A percentile compares a stretch with the other conserved stretches of the same genome.
Evolutionary conservation across 371 early-diverging fungal genomes (phyloP).

Genomic region (Synchytrium microbalum): DNA sequence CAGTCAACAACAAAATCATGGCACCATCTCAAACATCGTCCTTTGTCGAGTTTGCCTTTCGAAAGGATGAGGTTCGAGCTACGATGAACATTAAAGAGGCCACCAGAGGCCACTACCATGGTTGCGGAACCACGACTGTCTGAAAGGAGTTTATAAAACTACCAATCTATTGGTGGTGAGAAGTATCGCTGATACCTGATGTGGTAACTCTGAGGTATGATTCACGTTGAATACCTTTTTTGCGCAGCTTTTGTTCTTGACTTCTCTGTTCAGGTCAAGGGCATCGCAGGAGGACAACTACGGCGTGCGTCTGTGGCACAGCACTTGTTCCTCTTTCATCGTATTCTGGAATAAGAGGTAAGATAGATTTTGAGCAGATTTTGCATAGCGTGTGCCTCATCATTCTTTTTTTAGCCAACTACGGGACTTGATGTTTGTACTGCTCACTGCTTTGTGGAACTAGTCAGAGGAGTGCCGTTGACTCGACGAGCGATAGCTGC

Average conservation of each 20-base stretch:
- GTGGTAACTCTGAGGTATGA: slow-evolving; percentile 67
- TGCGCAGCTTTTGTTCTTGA: too few relatives aligned
- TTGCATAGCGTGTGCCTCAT: slow-evolving; percentile 4
- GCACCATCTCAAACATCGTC: slow-evolving; percentile 5
- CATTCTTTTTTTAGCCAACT: neutral
- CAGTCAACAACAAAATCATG: slow-evolving; percentile 12
- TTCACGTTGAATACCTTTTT: too few relatives aligned
- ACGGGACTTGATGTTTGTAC: slow-evolving; percentile 18
- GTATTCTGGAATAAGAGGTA: neutral
- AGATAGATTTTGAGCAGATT: neutral
- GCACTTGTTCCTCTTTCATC: slow-evolving; percentile 1
- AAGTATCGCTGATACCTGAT: slow-evolving; percentile 55
- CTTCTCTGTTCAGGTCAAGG: too few relatives aligned
- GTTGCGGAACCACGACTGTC: slow-evolving; percentile 72
- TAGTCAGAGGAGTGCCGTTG: slow-evolving; percentile 16
- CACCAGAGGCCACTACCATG: slow-evolving; percentile 71
- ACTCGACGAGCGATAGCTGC: slow-evolving; percentile 18
- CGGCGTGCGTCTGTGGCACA: slow-evolving; percentile 52
- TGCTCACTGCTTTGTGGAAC: slow-evolving; percentile 16
- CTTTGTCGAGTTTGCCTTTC: neutral
- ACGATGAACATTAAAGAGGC: slow-evolving; percentile 77
- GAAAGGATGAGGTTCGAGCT: neutral
- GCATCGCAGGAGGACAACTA: slow-evolving; percentile 87
- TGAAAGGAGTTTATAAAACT: slow-evolving; percentile 59
- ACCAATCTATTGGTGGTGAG: slow-evolving; percentile 68